Conservation (phyloP, 306 rosid genomes). For the Lathyrus tuberosus region DNA sequence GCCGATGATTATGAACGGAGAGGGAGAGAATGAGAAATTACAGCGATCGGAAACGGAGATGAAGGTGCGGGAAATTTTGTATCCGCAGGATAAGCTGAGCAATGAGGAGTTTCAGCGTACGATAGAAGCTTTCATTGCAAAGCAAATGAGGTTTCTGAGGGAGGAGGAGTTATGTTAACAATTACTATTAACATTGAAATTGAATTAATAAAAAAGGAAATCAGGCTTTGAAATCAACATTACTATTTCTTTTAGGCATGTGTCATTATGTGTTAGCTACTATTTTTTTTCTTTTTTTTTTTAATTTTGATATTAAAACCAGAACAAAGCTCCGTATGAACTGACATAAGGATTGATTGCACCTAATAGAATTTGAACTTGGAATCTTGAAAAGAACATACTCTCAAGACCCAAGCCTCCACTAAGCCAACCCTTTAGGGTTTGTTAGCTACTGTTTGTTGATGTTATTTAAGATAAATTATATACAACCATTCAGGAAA, state of each 20-base stretch:
- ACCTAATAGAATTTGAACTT: too few species aligned
- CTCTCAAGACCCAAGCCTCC: too few species aligned
- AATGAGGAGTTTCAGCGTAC: conserved; percentile 77
- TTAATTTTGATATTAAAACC: too few species aligned
- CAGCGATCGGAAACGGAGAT: conserved; percentile 64
- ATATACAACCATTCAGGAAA: not conserved
- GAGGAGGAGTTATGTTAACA: conserved; percentile 58
- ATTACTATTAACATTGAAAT: not conserved
- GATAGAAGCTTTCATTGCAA: conserved; percentile 79
- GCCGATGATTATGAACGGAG: conserved; percentile 46
- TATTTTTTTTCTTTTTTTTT: too few species aligned
- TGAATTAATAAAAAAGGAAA: not conserved
- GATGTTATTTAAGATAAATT: not conserved
- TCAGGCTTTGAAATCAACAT: not conserved
- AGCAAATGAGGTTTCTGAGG: conserved; percentile 66
- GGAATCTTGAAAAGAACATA: too few species aligned
- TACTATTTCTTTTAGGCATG: not conserved
- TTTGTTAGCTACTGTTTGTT: not conserved
- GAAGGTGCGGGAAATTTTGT: conserved; percentile 20
- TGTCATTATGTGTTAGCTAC: not conserved
- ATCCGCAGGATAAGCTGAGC: conserved; percentile 59
- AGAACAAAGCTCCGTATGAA: too few species aligned
- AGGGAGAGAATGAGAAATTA: conserved; percentile 29
- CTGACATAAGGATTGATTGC: too few species aligned
- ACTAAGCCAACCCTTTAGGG: too few species aligned